Evolutionary conservation across 2,329 filamentous ascomycete genomes (phyloP), one percentile per base, ranked within the genome.

Genomic region (Penicillium sp.): DNA sequence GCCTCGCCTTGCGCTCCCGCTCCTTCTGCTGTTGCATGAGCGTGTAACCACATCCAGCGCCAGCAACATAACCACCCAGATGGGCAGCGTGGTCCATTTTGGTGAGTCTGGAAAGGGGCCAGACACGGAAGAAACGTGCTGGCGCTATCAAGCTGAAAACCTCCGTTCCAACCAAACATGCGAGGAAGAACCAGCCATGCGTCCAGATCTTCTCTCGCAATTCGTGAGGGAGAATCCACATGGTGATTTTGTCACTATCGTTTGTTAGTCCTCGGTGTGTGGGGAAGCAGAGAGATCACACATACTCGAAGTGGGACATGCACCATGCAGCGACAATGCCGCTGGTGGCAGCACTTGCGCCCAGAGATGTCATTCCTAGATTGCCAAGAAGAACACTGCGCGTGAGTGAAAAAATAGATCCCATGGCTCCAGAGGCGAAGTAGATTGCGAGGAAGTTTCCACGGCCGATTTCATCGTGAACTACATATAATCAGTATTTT

Each of bases 361-460:
- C 82, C 6, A 82, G 73, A 7, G 79, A 77, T 31, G 77, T 80
- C 10, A 75, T 68, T 39, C 67, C 68, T 46, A 81, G 74, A 22
- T 74, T 67, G 14, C 75, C 72, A 13, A 68, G 59, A 3, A 81
- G 54, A 24, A 82, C 77, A 48, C 77, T 74, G 22, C 68, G 71
- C 6, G 70, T 62, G 11, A 85, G 67, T 8, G 78, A 79, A 4
- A 73, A 63, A 53, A 79, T 74, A 4, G 77, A 79, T 44, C 77
- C 79, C 16, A 79, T 53, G 1, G 73, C 72, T 18, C 80, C 81
- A 1, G 76, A 70, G 3, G 77, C 70, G 41, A 83, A 59, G 59
- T 79, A 83, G 16, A 84, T 71, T 5, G 79, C 77, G 14, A 84
- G 65, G 65, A 84, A 83, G 21, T 79, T 78, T 7, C 80, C 82